Evolutionary conservation across 345 rosid genomes (phyloP), one percentile per base, ranked within the genome.

Genomic region (Theobroma cacao): DNA sequence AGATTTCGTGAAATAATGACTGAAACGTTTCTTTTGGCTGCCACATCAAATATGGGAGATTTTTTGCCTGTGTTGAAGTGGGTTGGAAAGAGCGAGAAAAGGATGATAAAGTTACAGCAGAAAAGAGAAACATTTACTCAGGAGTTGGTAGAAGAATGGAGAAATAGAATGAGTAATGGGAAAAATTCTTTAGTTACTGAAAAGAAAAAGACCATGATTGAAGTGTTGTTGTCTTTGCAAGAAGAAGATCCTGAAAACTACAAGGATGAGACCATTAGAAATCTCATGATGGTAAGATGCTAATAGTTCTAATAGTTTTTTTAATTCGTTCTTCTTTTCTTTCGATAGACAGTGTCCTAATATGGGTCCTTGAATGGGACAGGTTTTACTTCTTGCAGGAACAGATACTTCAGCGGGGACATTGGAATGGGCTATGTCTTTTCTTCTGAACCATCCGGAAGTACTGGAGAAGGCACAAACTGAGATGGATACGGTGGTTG

Each of bases 181-280:
- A 74, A 50, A 55, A 28, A 20, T 30, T 40, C 13, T 70, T 24
- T 13, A n/a, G 28, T 14, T 7, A 56, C 30, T 36, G 65, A 12
- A 10, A 77, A 18, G 38, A 81, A 58, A 62, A 76, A 41, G 76
- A 87, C 84, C 4, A 74, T 85, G 89, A 81, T 88, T 20, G 86
- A 86, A 20, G 88, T 82, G 66, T 75, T 89, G 78, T 55, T 90
- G 26, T 80, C 84, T 0, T 69, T 87, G 69, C 88, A 87, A 81
- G 78, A 84, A 77, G 38, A 10, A 0, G 89, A 88, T 0, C 87
- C 90, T 1, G 84, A 84, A n/a, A 76, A 82, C 59, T 90, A 92
- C 71, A 78, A 77, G 3, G 91, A 92, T 71, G 76, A 79, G 5
- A 77, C 75, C 6, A 81, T 90, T n/a, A 81, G 73, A 62, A 85